These are phyloP conservation scores for Rhynchospora tenuis DNA, from an alignment of 176 grass and related monocot genomes.

Conservation along the genomic window DNA sequence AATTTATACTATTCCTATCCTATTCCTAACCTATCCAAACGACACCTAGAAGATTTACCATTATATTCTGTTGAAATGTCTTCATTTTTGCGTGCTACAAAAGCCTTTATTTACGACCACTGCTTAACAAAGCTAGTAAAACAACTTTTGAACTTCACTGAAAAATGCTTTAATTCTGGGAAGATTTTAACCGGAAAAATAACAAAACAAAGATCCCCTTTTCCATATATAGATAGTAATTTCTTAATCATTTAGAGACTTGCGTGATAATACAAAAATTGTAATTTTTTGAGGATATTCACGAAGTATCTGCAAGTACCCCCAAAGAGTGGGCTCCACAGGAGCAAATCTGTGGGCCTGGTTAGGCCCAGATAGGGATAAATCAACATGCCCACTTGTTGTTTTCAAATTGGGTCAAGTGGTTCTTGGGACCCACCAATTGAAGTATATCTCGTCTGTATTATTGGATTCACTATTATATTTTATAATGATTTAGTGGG, in stretches of 20 bases:
- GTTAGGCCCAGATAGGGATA: background rate
- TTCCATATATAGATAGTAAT: background rate
- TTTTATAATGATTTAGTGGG: constrained; percentile 5
- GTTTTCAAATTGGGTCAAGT: constrained; percentile 7
- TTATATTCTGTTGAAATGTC: background rate
- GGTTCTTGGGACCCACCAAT: background rate
- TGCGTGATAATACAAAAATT: background rate
- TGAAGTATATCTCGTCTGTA: background rate
- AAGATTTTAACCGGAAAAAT: background rate
- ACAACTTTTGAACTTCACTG: background rate
- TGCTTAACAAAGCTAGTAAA: background rate
- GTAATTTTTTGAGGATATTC: background rate
- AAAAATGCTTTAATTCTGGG: background rate
- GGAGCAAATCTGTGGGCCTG: constrained; percentile 1
- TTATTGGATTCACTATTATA: background rate
- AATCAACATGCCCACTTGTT: constrained; percentile 1
- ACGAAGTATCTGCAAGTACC: background rate
- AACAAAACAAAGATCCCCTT: background rate
- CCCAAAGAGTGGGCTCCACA: background rate
- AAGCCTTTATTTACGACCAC: background rate
- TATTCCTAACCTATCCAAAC: too few species aligned
- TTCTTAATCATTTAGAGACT: background rate
- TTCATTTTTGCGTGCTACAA: constrained; percentile 1
- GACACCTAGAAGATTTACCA: background rate
- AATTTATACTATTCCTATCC: too few species aligned